Conservation (phyloP, 345 rosid species). For the Citrus sinensis region DVS_A1.0 CM039169.1:27438501-27439000, state of each 20-base stretch:
- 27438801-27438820: slow-evolving; percentile 12
- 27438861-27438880: slow-evolving; percentile 37
- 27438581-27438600: slow-evolving; percentile 47
- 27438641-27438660: slow-evolving; percentile 42
- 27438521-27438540: background rate
- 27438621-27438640: slow-evolving; percentile 34
- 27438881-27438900: slow-evolving; percentile 11
- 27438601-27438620: slow-evolving; percentile 48
- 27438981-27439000: slow-evolving; percentile 1
- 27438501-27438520: background rate
- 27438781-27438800: slow-evolving; percentile 11
- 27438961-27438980: background rate
- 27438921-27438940: background rate
- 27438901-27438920: background rate
- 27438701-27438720: slow-evolving; percentile 30
- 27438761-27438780: slow-evolving; percentile 21
- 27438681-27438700: slow-evolving; percentile 42
- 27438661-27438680: slow-evolving; percentile 36
- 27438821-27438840: slow-evolving; percentile 28
- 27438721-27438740: slow-evolving; percentile 38
- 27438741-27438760: slow-evolving; percentile 25
- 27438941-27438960: background rate
- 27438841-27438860: slow-evolving; percentile 28
- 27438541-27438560: background rate
- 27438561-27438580: background rate